These are phyloP conservation scores for Imleria badia DNA, from an alignment of 768 basidiomycete genomes.

Conservation along the genomic window DNA sequence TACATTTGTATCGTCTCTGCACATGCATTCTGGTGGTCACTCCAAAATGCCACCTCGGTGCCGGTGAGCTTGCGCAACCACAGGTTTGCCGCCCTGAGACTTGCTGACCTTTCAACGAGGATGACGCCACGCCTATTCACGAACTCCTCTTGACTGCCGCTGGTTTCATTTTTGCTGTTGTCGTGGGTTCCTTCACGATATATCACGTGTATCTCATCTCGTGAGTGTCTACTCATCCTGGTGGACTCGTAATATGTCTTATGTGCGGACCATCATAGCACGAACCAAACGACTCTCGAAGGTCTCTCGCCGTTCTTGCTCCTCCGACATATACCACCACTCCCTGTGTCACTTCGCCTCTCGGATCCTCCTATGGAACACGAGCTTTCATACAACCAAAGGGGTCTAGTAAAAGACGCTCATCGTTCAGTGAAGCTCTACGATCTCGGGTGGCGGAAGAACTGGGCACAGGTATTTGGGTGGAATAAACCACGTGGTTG, in stretches of 20 bases:
- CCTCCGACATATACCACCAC: conserved; percentile 65
- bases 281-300: conserved; percentile 86
- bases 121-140: conserved; percentile 67
- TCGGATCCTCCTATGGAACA: conserved; percentile 73
- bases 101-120: conserved; percentile 36
- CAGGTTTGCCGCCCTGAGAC: neutral
- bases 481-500: conserved; percentile 53
- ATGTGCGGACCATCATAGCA: conserved; percentile 40
- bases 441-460: conserved; percentile 70
- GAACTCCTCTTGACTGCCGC: conserved; percentile 62
- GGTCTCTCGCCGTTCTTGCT: conserved; percentile 73
- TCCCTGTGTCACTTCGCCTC: conserved; percentile 48
- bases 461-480: conserved; percentile 70
- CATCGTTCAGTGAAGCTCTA: conserved; percentile 63
- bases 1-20: conserved; percentile 59
- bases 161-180: conserved; percentile 58
- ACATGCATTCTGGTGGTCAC: conserved; percentile 60
- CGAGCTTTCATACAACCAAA: conserved; percentile 64
- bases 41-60: conserved; percentile 58
- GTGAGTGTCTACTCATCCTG: conserved; percentile 41
- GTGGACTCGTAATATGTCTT: neutral
- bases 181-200: conserved; percentile 71
- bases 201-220: conserved; percentile 78
- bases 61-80: conserved; percentile 40
- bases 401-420: conserved; percentile 62